These are phyloP conservation scores for Talaromyces pinophilus DNA, from an alignment of 2,329 filamentous ascomycete genomes.

Conservation along the genomic window DNA sequence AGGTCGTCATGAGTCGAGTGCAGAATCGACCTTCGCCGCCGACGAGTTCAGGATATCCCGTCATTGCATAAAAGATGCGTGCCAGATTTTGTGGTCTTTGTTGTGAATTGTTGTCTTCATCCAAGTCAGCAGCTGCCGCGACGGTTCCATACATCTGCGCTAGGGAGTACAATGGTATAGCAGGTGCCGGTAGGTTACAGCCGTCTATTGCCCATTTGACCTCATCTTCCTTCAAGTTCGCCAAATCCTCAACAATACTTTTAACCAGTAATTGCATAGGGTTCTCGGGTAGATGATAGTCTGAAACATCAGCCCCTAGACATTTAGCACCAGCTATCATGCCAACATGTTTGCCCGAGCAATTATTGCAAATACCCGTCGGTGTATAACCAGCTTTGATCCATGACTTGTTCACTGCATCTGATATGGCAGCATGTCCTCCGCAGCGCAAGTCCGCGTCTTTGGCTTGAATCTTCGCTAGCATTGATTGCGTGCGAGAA, in stretches of 20 bases:
- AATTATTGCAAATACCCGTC: constrained; percentile 48
- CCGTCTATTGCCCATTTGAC: constrained; percentile 50
- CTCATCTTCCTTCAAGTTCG: constrained; percentile 29
- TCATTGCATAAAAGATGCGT: constrained; percentile 49
- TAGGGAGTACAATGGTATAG: constrained; percentile 41
- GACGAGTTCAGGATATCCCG: constrained; percentile 46
- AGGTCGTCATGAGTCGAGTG: constrained; percentile 48
- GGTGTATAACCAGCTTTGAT: constrained; percentile 43
- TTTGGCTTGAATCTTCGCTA: constrained; percentile 34
- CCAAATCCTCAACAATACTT: constrained; percentile 40
- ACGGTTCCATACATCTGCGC: constrained; percentile 42
- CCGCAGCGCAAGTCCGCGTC: constrained; percentile 49
- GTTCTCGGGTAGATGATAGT: constrained; percentile 42
- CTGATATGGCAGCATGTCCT: constrained; percentile 43
- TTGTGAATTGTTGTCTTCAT: not conserved
- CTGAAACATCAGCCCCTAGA: constrained; percentile 34
- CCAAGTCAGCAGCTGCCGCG: constrained; percentile 34
- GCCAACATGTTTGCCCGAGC: constrained; percentile 53
- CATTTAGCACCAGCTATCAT: constrained; percentile 50
- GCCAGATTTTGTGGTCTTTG: constrained; percentile 33
- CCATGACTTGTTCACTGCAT: constrained; percentile 43
- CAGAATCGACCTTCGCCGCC: constrained; percentile 52
- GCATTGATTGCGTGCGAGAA: constrained; percentile 41
- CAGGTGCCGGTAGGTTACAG: constrained; percentile 53
- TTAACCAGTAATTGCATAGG: constrained; percentile 47